These are phyloP conservation scores for Pythium periplocum DNA, from an alignment of 352 stramenopile species.

Conservation along the genomic window DNA sequence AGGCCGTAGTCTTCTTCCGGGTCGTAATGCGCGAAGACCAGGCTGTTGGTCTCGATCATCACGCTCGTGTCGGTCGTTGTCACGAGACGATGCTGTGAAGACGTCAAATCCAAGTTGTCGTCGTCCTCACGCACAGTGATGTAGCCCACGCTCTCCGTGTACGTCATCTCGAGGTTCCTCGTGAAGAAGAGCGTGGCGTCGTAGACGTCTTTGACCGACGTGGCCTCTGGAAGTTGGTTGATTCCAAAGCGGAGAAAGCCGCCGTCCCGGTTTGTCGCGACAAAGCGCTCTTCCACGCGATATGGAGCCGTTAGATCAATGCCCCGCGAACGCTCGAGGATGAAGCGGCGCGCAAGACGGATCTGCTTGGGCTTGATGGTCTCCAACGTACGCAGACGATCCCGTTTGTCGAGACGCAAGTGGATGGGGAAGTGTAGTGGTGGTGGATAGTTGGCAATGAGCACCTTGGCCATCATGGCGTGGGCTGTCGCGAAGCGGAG, in stretches of 20 bases:
- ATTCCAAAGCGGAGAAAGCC: slow-evolving; percentile 48
- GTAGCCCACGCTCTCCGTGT: slow-evolving; percentile 56
- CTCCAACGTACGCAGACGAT: not conserved
- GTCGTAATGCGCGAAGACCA: slow-evolving; percentile 19
- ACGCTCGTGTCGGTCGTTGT: slow-evolving; percentile 27
- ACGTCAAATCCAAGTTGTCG: slow-evolving; percentile 32
- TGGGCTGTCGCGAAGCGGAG: not conserved
- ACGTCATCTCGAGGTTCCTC: slow-evolving; percentile 61
- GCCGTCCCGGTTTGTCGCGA: slow-evolving; percentile 36
- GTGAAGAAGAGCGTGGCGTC: slow-evolving; percentile 51
- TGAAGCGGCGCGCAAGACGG: slow-evolving; percentile 11
- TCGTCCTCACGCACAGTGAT: slow-evolving; percentile 75
- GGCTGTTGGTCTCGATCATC: slow-evolving; percentile 26
- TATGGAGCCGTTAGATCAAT: slow-evolving; percentile 33
- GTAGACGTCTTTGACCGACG: slow-evolving; percentile 38
- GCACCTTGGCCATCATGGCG: not conserved
- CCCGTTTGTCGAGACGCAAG: not conserved
- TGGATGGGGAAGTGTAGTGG: not conserved
- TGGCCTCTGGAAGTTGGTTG: slow-evolving; percentile 33
- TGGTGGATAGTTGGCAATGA: not conserved
- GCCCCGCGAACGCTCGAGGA: slow-evolving; percentile 31
- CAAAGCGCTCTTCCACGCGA: slow-evolving; percentile 38
- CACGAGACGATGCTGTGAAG: slow-evolving; percentile 43
- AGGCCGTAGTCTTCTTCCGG: slow-evolving; percentile 25
- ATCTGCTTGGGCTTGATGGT: not conserved